Evolutionary conservation across 345 rosid genomes (phyloP).

Genomic region (Salix brachista): DNA sequence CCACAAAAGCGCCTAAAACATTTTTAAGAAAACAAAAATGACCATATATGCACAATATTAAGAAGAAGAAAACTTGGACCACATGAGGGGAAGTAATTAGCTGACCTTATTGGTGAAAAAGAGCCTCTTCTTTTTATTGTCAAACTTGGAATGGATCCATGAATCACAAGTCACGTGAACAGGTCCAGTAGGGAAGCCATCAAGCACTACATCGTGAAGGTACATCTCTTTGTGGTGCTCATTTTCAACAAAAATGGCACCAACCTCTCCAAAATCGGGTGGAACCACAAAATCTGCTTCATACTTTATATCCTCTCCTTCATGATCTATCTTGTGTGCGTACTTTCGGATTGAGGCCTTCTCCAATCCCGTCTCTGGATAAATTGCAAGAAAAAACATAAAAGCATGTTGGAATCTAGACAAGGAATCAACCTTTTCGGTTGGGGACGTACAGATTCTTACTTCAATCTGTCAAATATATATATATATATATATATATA

Average conservation of each 20-base stretch:
- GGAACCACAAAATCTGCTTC: conserved; percentile 16
- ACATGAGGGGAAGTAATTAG: not conserved
- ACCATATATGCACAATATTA: too few relatives aligned
- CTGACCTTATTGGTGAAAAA: conserved; percentile 59
- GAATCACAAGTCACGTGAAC: conserved; percentile 10
- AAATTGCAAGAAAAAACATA: too few relatives aligned
- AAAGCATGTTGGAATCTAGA: not conserved
- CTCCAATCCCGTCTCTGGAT: conserved; percentile 19
- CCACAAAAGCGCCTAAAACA: too few relatives aligned
- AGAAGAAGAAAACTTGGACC: too few relatives aligned
- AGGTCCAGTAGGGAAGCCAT: conserved; percentile 12
- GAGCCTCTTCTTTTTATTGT: conserved; percentile 34
- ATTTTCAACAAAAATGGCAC: conserved; percentile 20
- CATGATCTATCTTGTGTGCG: not conserved
- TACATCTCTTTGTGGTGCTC: conserved; percentile 29
- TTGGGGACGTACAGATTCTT: too few relatives aligned
- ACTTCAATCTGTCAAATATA: too few relatives aligned
- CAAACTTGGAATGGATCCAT: conserved; percentile 10
- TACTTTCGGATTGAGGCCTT: conserved; percentile 12
- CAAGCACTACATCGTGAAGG: conserved; percentile 13
- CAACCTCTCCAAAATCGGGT: conserved; percentile 15
- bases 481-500: too few relatives aligned
- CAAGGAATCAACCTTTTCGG: not conserved
- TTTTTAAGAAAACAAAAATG: too few relatives aligned
- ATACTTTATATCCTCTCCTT: conserved; percentile 10